These are phyloP conservation scores for Diutina pseudorugosa DNA, from an alignment of 1,139 yeast genomes.

Conservation along the genomic window DNA sequence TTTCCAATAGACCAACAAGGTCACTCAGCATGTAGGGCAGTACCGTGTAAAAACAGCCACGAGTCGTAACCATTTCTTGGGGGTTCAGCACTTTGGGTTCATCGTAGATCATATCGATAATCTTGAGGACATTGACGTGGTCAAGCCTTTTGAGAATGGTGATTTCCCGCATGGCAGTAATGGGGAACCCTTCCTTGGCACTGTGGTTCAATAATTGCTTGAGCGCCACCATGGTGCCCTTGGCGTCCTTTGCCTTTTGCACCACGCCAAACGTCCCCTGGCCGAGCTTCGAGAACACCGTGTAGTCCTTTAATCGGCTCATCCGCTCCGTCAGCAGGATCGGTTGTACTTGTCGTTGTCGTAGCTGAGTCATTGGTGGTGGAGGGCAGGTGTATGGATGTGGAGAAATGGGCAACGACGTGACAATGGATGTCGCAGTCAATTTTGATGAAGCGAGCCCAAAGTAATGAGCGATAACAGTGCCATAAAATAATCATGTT, in stretches of 20 bases:
- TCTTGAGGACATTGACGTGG: conserved; percentile 62
- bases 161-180: conserved; percentile 90
- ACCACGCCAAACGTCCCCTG: conserved; percentile 41
- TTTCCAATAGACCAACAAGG: conserved; percentile 82
- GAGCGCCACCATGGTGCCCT: conserved; percentile 33
- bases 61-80: conserved; percentile 21
- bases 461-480: too few species aligned
- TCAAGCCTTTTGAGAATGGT: conserved; percentile 62
- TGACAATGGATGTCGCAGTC: too few species aligned
- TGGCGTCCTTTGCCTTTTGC: conserved; percentile 25
- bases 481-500: too few species aligned
- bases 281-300: conserved; percentile 28
- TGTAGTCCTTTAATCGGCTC: conserved; percentile 21
- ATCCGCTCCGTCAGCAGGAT: conserved; percentile 10
- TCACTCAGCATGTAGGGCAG: conserved; percentile 92
- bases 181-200: conserved; percentile 86
- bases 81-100: conserved; percentile 29
- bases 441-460: too few species aligned
- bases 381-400: too few species aligned
- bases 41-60: conserved; percentile 69
- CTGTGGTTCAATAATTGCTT: conserved; percentile 76
- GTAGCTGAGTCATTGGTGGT: background rate
- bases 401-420: too few species aligned
- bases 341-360: background rate
- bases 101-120: conserved; percentile 75